A percentile compares a stretch with the other conserved stretches of the same genome.
Evolutionary conservation across 2,329 filamentous ascomycete species (phyloP).

Genomic region (Berkeleyomyces basicola): DNA sequence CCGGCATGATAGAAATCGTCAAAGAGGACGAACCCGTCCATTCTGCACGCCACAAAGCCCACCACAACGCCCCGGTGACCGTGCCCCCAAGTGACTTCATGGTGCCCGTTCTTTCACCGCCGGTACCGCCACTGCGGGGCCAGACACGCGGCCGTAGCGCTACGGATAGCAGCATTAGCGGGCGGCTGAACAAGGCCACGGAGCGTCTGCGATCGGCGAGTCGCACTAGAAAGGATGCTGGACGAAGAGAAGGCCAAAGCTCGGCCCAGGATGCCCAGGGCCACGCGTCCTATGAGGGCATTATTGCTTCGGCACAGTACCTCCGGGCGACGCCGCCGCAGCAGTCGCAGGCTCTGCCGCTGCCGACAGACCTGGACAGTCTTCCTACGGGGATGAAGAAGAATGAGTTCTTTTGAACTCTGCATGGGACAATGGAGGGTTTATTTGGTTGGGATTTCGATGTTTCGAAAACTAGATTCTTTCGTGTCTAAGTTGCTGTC

Average conservation of each 20-base stretch:
- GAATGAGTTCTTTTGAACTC: conserved; percentile 37
- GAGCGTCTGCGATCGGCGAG: conserved; percentile 45
- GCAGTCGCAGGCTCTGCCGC: not conserved
- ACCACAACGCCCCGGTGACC: conserved; percentile 16
- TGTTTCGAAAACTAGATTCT: not conserved
- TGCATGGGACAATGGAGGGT: conserved; percentile 1
- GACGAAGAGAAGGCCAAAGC: conserved; percentile 17
- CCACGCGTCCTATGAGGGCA: conserved; percentile 26
- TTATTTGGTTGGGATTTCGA: not conserved
- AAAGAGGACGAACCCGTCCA: conserved; percentile 38
- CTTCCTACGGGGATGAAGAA: conserved; percentile 34
- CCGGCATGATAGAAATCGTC: conserved; percentile 48
- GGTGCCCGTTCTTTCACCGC: conserved; percentile 30
- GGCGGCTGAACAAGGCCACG: conserved; percentile 39
- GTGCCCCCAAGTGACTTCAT: conserved; percentile 26
- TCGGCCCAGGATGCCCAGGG: conserved; percentile 24
- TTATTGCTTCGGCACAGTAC: conserved; percentile 17
- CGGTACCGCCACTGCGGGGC: conserved; percentile 27
- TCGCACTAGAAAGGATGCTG: conserved; percentile 33
- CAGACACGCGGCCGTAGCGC: conserved; percentile 42
- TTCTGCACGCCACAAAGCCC: not conserved
- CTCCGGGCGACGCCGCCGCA: not conserved
- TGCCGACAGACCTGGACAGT: conserved; percentile 19
- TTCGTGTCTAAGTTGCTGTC: conserved; percentile 1
- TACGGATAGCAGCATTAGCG: conserved; percentile 31